Percentiles rank a stretch among this genome's conserved stretches.
Evolutionary conservation across 495 filamentous ascomycete species (phyloP).

Genomic region (Gamarada debralockiae): DNA sequence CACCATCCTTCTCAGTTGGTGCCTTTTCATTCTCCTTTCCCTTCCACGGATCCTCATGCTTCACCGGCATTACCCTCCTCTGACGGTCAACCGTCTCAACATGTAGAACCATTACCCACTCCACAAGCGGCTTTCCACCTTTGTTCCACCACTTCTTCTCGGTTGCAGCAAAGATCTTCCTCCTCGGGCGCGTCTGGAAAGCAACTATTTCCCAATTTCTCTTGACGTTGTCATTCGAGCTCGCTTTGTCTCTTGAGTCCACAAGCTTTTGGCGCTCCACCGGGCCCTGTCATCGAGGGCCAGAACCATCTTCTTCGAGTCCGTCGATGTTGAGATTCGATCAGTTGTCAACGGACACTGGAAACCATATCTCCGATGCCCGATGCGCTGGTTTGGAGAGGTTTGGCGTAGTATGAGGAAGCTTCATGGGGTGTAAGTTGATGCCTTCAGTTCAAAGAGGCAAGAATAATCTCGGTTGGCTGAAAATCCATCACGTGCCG

Average conservation of each 20-base stretch:
- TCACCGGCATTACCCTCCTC: conserved; percentile 1
- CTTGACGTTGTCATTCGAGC: neutral
- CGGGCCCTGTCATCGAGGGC: conserved; percentile 5
- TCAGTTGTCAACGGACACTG: too few relatives aligned
- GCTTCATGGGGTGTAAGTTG: too few relatives aligned
- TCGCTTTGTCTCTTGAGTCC: conserved; percentile 7
- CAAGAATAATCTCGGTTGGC: too few relatives aligned
- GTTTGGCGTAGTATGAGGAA: too few relatives aligned
- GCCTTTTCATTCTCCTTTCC: too few relatives aligned
- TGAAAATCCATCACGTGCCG: too few relatives aligned
- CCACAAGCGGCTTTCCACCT: neutral
- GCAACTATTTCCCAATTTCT: conserved; percentile 3
- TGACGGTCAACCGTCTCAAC: conserved; percentile 7
- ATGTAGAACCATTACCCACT: conserved; percentile 11
- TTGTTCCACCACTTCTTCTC: neutral
- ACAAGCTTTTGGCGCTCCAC: conserved; percentile 13
- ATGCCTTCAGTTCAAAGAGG: too few relatives aligned
- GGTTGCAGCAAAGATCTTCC: neutral
- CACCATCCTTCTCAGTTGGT: too few relatives aligned
- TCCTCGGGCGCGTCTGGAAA: conserved; percentile 1
- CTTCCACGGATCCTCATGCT: conserved; percentile 16
- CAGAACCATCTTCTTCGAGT: too few relatives aligned
- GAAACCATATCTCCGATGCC: too few relatives aligned
- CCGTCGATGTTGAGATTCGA: too few relatives aligned
- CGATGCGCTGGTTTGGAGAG: too few relatives aligned